Evolutionary conservation across 768 basidiomycete genomes (phyloP), one percentile per base, ranked within the genome.

Genomic region (Calvatia gigantea): DNA sequence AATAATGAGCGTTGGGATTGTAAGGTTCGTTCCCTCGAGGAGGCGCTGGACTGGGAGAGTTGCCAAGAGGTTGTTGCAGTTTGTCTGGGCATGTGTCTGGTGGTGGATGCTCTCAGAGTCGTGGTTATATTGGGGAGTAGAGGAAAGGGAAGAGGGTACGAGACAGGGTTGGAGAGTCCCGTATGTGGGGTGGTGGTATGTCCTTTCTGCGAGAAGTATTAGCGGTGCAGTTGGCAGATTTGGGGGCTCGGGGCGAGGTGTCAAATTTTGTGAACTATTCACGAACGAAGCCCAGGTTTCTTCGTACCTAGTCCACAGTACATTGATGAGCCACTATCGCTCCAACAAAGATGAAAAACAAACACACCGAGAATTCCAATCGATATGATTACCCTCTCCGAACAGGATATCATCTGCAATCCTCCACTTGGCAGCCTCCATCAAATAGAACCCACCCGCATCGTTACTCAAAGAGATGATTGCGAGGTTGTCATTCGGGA

Each of bases 391-490:
- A 21, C 32, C 17, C 15, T 41, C 45, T 1, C 46, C 46, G 29
- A 60, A 57, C 2, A 77, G 61, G 3, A 74, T 32, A 11, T 73
- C 68, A 21, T 77, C 75, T 5, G 65, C 64, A n/a, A 77, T 70
- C 11, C 70, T 62, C 62, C 66, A 74, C 45, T 75, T 75, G 7
- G 73, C 70, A 29, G 69, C 58, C 56, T 75, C 71, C 17, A 70
- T 59, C 28, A 77, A 56, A 28, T 58, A 63, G 7, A 59, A 60
- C 8, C 74, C 76, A 19, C 65, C 65, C 0, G 63, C 74, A 50
- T 78, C 75, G 51, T 78, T 77, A 3, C 73, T 73, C 2, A 78
- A 64, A 1, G 70, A 62, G 8, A 75, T 64, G 25, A 79, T 65
- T 1, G 66, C 77, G 7, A 79, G 62, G 32, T 73, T 70, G 21